Conservation (phyloP, 768 basidiomycete species). For the Leccinum disarticulatum region DNA sequence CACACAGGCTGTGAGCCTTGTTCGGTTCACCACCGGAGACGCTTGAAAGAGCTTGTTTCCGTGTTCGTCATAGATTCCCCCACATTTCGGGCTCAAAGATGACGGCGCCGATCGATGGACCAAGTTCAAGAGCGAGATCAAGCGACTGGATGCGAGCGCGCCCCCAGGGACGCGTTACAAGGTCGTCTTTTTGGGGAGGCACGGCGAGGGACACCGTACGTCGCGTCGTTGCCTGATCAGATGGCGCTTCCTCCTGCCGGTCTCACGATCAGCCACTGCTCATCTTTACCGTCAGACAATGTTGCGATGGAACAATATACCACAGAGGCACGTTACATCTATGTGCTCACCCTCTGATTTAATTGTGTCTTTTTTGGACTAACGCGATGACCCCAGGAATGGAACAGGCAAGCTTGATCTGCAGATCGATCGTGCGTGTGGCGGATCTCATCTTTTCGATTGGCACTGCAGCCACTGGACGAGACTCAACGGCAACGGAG, state of each 20-base stretch:
- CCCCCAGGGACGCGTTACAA: slow-evolving; percentile 49
- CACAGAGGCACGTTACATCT: slow-evolving; percentile 31
- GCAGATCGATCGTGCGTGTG: not conserved
- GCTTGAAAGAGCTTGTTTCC: not conserved
- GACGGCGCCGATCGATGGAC: slow-evolving; percentile 50
- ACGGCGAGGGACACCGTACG: slow-evolving; percentile 75
- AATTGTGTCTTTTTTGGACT: not conserved
- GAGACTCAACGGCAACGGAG: slow-evolving; percentile 59
- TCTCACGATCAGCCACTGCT: slow-evolving; percentile 42
- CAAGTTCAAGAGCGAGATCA: slow-evolving; percentile 41
- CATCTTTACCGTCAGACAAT: slow-evolving; percentile 62
- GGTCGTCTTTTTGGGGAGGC: slow-evolving; percentile 62
- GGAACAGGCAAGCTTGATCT: slow-evolving; percentile 52
- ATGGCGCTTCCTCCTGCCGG: not conserved
- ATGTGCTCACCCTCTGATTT: not conserved
- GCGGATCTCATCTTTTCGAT: not conserved
- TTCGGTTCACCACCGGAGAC: not conserved
- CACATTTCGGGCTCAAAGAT: slow-evolving; percentile 60
- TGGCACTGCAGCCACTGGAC: slow-evolving; percentile 46
- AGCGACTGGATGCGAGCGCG: slow-evolving; percentile 44
- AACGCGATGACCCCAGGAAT: slow-evolving; percentile 37
- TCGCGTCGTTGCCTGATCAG: slow-evolving; percentile 27
- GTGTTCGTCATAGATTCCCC: slow-evolving; percentile 44
- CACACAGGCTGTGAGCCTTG: slow-evolving; percentile 16
- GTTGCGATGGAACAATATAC: slow-evolving; percentile 68